Percentiles rank a stretch among this genome's conserved stretches.
Conservation (phyloP, 768 basidiomycete species). For the Pleurotus tuber-regium region DNA sequence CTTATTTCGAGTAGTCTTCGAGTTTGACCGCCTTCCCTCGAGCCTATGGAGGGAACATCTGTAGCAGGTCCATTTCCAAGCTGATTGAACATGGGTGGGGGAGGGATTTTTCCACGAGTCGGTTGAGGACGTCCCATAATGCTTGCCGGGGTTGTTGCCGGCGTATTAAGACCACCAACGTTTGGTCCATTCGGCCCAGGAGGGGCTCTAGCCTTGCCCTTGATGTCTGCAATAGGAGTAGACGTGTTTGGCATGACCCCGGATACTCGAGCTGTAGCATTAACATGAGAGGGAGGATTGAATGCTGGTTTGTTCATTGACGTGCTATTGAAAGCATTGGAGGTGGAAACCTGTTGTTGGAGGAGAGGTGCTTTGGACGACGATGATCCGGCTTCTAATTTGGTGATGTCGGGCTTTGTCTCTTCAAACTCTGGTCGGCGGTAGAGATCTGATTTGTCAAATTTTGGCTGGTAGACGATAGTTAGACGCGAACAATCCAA, state of each 20-base stretch:
- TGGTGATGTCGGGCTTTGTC: conserved; percentile 27
- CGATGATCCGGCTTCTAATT: conserved; percentile 12
- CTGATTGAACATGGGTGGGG: neutral
- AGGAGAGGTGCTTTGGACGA: conserved; percentile 8
- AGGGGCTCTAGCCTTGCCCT: conserved; percentile 3
- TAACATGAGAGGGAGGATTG: conserved; percentile 1
- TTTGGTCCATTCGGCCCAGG: neutral
- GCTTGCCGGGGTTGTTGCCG: neutral
- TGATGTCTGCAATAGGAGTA: conserved; percentile 1
- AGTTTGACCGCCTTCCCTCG: too few species aligned
- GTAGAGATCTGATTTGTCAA: conserved; percentile 65
- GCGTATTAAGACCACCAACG: neutral
- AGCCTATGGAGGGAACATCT: too few species aligned
- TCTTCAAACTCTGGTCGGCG: conserved; percentile 69
- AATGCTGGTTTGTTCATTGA: neutral
- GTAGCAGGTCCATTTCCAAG: neutral
- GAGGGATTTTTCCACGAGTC: neutral
- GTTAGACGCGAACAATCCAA: neutral
- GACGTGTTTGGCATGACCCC: conserved; percentile 7
- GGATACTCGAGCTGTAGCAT: neutral
- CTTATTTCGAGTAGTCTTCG: neutral
- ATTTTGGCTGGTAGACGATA: conserved; percentile 48
- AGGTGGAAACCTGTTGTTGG: conserved; percentile 10
- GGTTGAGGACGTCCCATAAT: neutral
- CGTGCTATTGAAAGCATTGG: conserved; percentile 15